phyloP scores from a whole-genome alignment of 2,329 filamentous ascomycete genomes.

The Monosporascus sp. region DNA sequence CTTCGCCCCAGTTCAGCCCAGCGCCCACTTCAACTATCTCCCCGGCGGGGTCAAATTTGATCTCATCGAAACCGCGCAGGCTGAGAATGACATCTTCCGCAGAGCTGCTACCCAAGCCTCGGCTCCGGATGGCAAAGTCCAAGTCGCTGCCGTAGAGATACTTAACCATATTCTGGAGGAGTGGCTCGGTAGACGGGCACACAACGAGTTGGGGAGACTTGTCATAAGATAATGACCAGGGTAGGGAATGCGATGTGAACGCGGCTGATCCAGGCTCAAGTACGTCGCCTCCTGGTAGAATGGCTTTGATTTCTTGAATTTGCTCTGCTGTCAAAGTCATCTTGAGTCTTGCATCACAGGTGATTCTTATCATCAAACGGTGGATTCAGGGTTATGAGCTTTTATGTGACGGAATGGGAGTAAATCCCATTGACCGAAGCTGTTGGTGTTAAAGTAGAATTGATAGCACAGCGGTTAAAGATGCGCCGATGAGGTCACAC shows the following conservation, averaged over 20 bases:
- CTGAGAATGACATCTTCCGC: not conserved
- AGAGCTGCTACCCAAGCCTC: not conserved
- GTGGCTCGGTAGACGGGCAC: not conserved
- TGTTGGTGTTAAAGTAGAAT: too few relatives aligned
- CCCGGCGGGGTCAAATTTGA: not conserved
- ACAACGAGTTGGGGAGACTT: not conserved
- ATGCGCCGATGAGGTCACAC: too few relatives aligned
- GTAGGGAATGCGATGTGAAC: not conserved
- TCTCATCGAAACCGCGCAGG: not conserved
- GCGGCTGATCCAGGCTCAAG: not conserved
- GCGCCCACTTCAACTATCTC: not conserved
- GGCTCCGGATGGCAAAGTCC: not conserved
- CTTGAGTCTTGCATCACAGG: not conserved
- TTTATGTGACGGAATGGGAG: too few relatives aligned
- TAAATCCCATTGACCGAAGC: too few relatives aligned
- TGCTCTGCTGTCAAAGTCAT: not conserved
- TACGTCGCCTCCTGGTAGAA: not conserved
- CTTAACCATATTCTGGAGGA: not conserved
- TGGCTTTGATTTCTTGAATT: not conserved
- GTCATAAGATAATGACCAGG: conserved; percentile 1
- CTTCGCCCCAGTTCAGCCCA: not conserved
- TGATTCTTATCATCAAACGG: too few relatives aligned
- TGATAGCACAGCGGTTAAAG: too few relatives aligned
- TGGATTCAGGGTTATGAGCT: too few relatives aligned
- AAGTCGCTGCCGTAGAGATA: not conserved